Base-by-base conservation (phyloP, 345 rosid genomes). In the Psidium friedrichsthalianum region DNA sequence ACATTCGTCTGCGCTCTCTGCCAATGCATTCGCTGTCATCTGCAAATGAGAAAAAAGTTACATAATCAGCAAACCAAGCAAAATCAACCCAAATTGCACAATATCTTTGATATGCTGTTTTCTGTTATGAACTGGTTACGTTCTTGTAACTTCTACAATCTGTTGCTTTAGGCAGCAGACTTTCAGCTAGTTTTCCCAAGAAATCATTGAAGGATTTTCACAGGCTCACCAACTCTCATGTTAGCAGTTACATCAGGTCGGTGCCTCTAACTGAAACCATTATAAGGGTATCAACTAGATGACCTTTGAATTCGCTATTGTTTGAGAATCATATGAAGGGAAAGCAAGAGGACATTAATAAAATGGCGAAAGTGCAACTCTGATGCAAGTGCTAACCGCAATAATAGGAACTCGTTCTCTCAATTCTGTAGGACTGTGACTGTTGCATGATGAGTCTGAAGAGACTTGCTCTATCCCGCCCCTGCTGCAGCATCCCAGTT, bases 11-110 rank as follows among this genome's bases (percentile, higher is more conserved):
- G 95, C 94, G 87, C 98, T 95, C 89, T 95, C 99, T 47, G 98
- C 89, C 89, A 94, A 89, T 61, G 99, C 93, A 88, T 95, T 97
- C n/a, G 98, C 98, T 15, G 98, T 96, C 98, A 97, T 94, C 99
- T 96, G 94, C 95, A 90, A 51, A 87, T 42, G 25, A 21, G 51
- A 29, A 69, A 83, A 55, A 53, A 84, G 27, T 32, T 59, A 53
- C 44, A 14, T 14, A 74, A 44, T 20, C 78, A 11, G 27, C 32
- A 83, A 55, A 87, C 64, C 57, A 25, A 25, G 21, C 32, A 56
- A 83, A 27, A 56, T 69, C 80, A 64, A 69, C 47, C 80, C 80
- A 36, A 69, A 18, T 69, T 18, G 80, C 80, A 18, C 7, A 36
- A 36, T 18, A 69, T 69, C 24, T 32, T 69, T 32, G 44, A 69